Evolutionary conservation across 805 yeast species (phyloP).

Genomic region (Spencermartinsiella europaea): DNA sequence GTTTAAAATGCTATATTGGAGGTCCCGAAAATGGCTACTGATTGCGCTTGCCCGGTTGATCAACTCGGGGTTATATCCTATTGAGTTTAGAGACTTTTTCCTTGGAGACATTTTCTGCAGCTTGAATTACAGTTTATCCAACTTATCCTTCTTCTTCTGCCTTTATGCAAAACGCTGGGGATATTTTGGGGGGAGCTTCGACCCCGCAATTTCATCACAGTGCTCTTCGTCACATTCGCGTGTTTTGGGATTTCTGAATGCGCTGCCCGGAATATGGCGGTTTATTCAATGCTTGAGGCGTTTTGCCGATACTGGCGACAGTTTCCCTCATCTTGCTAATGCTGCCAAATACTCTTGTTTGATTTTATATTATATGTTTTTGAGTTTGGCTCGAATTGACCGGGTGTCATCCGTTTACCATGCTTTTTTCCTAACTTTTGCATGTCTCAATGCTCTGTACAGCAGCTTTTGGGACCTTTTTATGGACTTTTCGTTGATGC

Average conservation of each 20-base stretch:
- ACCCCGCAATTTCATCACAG: conserved; percentile 27
- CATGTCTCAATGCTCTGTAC: conserved; percentile 63
- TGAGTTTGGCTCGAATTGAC: conserved; percentile 75
- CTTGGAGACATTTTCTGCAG: conserved; percentile 89
- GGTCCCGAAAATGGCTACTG: conserved; percentile 75
- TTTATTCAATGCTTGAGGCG: conserved; percentile 87
- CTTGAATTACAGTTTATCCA: conserved; percentile 81
- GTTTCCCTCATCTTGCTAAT: conserved; percentile 94
- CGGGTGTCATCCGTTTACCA: conserved; percentile 35
- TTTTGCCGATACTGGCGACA: conserved; percentile 86
- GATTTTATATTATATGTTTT: conserved; percentile 59
- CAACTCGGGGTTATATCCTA: conserved; percentile 85
- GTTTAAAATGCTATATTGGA: conserved; percentile 46
- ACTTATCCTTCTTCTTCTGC: conserved; percentile 80
- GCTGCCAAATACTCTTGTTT: conserved; percentile 70
- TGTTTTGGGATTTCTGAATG: conserved; percentile 73
- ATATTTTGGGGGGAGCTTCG: conserved; percentile 20
- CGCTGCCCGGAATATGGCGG: conserved; percentile 88
- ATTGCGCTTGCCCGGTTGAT: conserved; percentile 65
- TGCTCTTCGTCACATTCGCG: conserved; percentile 77
- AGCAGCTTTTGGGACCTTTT: conserved; percentile 82
- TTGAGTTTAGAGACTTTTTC: conserved; percentile 91
- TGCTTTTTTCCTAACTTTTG: conserved; percentile 66
- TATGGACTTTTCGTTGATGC: conserved; percentile 94
- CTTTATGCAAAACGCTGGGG: conserved; percentile 69